Evolutionary conservation across 371 early-diverging fungal genomes (phyloP), one percentile per base, ranked within the genome.

Genomic region (Rhizopus delemar): DNA sequence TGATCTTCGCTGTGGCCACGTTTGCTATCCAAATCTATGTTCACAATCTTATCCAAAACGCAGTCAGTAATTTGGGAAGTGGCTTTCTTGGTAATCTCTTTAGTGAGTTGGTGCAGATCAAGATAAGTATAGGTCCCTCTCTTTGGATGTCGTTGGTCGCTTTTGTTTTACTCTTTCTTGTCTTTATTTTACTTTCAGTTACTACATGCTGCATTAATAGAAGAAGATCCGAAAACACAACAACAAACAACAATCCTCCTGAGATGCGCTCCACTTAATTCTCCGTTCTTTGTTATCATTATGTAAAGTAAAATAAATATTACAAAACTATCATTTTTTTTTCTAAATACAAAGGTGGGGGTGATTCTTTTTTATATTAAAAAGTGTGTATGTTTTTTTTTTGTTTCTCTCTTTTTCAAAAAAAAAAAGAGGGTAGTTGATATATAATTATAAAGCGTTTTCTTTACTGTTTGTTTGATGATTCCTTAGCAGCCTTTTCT

Each of bases 401-500:
- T 22, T 9, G 39, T 39, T 39, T 39, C 12, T 9, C 2, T 39
- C 8, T 12, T 9, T 39, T 39, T 39, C 39, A 39, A 39, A 46
- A 46, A 46, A 8, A 15, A 46, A n/a, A 8, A 46, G 13, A 53
- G 29, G 54, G 54, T 52, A 52, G 36, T 52, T 38, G 43, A 41
- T 38, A 36, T 54, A 41, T 36, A 38, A 11, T 41, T 54, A 41
- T 54, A 54, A 29, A 35, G 22, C 33, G 31, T 52, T 35, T 28
- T 43, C 50, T 48, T 41, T 36, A 22, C 43, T 39, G 49, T 50
- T 39, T 39, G 39, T 2, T 39, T 39, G 39, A 7, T 9, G 46
- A 15, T 32, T 68, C 59, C 57, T 59, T 60, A 35, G 69, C 64
- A 46, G 61, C 84, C 57, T 41, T 94, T 90, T 73, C 69, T 62